Conservation (phyloP, 306 rosid species). For the Castanea sativa region DNA sequence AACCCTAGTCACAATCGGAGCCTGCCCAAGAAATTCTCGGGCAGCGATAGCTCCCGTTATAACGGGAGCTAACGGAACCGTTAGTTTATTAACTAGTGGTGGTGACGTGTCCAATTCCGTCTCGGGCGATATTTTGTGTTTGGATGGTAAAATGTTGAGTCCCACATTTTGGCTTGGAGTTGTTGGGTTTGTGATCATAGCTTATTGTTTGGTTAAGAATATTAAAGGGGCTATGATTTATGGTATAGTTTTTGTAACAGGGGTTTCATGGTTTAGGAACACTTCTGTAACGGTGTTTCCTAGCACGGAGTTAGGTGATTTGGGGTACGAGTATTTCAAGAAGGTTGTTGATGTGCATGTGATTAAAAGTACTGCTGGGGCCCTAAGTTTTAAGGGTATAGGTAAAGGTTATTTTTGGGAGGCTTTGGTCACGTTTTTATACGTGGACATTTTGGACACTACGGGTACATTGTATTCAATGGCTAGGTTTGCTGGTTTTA, state of each 20-base stretch:
- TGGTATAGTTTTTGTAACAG: slow-evolving; percentile 85
- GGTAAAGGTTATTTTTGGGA: slow-evolving; percentile 79
- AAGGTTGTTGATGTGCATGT: slow-evolving; percentile 75
- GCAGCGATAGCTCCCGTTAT: slow-evolving; percentile 63
- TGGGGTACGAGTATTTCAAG: slow-evolving; percentile 69
- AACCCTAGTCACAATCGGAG: slow-evolving; percentile 69
- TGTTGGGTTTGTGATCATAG: slow-evolving; percentile 81
- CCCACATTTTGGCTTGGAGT: slow-evolving; percentile 94
- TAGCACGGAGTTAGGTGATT: slow-evolving; percentile 41
- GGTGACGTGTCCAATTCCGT: slow-evolving; percentile 29
- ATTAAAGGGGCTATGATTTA: slow-evolving; percentile 93
- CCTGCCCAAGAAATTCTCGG: slow-evolving; percentile 60
- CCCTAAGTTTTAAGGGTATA: slow-evolving; percentile 63
- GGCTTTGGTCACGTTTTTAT: slow-evolving; percentile 74
- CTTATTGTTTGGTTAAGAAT: slow-evolving; percentile 66
- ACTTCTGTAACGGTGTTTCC: slow-evolving; percentile 84
- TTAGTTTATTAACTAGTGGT: slow-evolving; percentile 47
- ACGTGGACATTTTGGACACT: slow-evolving; percentile 85
- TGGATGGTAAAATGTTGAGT: slow-evolving; percentile 71
- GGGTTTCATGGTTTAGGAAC: slow-evolving; percentile 79
- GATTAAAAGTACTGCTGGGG: slow-evolving; percentile 76
- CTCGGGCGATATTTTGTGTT: slow-evolving; percentile 61
- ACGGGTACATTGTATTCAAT: slow-evolving; percentile 88
- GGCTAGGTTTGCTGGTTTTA: slow-evolving; percentile 92
- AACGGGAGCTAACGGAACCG: slow-evolving; percentile 57